Evolutionary conservation across 345 rosid genomes (phyloP).

Genomic region (Citropsis articulata): DNA sequence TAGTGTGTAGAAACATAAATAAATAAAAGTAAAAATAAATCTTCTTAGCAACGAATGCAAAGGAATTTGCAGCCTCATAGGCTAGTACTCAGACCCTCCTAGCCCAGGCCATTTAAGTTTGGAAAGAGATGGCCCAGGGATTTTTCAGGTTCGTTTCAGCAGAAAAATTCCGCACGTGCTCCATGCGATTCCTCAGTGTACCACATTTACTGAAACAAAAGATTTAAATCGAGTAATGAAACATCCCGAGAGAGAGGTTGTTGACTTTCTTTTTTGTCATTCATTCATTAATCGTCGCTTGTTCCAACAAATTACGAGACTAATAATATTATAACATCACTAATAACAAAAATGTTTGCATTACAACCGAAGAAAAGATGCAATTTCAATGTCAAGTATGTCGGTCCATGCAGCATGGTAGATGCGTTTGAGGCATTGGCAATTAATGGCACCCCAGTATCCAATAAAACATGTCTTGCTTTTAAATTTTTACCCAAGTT

Average conservation of each 20-base stretch:
- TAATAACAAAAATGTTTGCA: slow-evolving; percentile 14
- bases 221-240: not conserved
- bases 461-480: slow-evolving; percentile 11
- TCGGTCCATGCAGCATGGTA: slow-evolving; percentile 21
- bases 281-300: slow-evolving; percentile 25
- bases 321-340: not conserved
- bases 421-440: slow-evolving; percentile 13
- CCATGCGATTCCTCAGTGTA: too few relatives aligned
- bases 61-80: too few relatives aligned
- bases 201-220: too few relatives aligned
- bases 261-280: not conserved
- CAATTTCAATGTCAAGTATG: slow-evolving; percentile 33
- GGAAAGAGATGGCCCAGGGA: too few relatives aligned
- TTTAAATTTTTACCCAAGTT: not conserved
- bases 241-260: not conserved
- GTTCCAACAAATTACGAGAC: slow-evolving; percentile 23
- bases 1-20: too few relatives aligned
- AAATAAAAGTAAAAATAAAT: too few relatives aligned
- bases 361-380: not conserved
- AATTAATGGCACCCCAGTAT: slow-evolving; percentile 6
- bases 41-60: too few relatives aligned
- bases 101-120: too few relatives aligned
- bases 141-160: too few relatives aligned
- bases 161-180: too few relatives aligned
- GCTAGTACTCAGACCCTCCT: too few relatives aligned